Evolutionary conservation across 2,329 filamentous ascomycete genomes (phyloP).

Genomic region (Teratosphaeria destructans): DNA sequence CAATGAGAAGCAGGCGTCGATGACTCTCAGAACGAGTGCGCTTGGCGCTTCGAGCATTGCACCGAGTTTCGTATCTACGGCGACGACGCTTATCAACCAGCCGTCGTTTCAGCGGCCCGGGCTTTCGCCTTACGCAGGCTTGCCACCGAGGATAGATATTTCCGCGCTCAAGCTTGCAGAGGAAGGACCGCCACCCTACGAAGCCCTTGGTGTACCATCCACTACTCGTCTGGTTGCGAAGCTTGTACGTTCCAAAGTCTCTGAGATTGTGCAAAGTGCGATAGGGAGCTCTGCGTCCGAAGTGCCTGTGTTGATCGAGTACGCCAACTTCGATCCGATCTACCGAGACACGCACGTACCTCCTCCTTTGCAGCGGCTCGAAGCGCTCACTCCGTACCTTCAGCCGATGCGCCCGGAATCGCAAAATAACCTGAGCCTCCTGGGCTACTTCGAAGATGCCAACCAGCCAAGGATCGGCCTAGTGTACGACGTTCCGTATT

Average conservation of each 20-base stretch:
- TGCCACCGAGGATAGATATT: slow-evolving; percentile 35
- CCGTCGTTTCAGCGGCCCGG: slow-evolving; percentile 16
- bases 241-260: slow-evolving; percentile 21
- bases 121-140: slow-evolving; percentile 24
- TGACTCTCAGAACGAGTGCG: slow-evolving; percentile 7
- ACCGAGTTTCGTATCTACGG: slow-evolving; percentile 27
- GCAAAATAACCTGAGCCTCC: slow-evolving; percentile 43
- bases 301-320: slow-evolving; percentile 59
- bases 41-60: slow-evolving; percentile 12
- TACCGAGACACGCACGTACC: slow-evolving; percentile 39
- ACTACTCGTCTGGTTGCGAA: slow-evolving; percentile 37
- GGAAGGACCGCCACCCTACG: slow-evolving; percentile 40
- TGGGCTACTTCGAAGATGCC: slow-evolving; percentile 65
- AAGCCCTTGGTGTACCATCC: slow-evolving; percentile 34
- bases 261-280: slow-evolving; percentile 20
- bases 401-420: slow-evolving; percentile 24
- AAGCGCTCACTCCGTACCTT: slow-evolving; percentile 26
- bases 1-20: slow-evolving; percentile 5
- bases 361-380: slow-evolving; percentile 36
- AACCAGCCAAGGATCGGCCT: slow-evolving; percentile 59
- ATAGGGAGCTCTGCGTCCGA: slow-evolving; percentile 25
- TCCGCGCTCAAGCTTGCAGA: slow-evolving; percentile 34
- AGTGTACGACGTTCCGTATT: slow-evolving; percentile 61
- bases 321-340: slow-evolving; percentile 43
- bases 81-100: slow-evolving; percentile 34